Percentiles rank a stretch among this genome's conserved stretches.
phyloP scores from a whole-genome alignment of 805 yeast genomes.

The Spathaspora hagerdaliae region DNA sequence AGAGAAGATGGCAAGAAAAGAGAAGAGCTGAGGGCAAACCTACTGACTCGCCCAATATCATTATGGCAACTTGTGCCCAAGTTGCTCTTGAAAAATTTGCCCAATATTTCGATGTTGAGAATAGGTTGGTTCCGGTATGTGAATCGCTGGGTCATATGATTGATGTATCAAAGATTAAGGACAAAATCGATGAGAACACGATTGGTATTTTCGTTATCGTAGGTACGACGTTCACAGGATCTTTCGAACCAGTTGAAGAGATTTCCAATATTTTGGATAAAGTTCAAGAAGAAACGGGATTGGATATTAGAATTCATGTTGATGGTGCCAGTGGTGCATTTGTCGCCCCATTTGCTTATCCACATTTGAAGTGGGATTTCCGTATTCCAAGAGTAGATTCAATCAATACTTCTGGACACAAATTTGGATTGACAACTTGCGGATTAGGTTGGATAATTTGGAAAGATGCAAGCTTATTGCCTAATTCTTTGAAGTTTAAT shows the following conservation, averaged over 20 bases:
- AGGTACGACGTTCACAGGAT: conserved; percentile 93
- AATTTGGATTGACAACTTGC: conserved; percentile 85
- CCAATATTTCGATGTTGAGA: conserved; percentile 87
- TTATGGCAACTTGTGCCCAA: conserved; percentile 92
- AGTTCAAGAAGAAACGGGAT: conserved; percentile 62
- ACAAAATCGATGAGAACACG: conserved; percentile 81
- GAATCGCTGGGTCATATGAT: conserved; percentile 59
- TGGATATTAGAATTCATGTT: conserved; percentile 77
- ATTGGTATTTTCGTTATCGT: conserved; percentile 85
- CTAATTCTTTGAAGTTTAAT: conserved; percentile 70
- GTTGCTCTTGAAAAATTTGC: conserved; percentile 95
- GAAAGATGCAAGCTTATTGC: conserved; percentile 61
- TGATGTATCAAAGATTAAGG: conserved; percentile 56
- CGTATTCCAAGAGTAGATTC: conserved; percentile 70
- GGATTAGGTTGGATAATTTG: conserved; percentile 93
- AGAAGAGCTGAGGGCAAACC: conserved; percentile 59
- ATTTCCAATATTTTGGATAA: conserved; percentile 66
- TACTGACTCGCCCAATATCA: conserved; percentile 67
- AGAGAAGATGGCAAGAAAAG: conserved; percentile 78
- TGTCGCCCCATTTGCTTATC: conserved; percentile 79
- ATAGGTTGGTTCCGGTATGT: conserved; percentile 66
- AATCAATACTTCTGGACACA: conserved; percentile 90
- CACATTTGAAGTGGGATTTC: conserved; percentile 83
- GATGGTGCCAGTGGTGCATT: conserved; percentile 94
- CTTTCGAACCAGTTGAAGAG: conserved; percentile 71